A percentile compares a stretch with the other conserved stretches of the same genome.
phyloP scores from a whole-genome alignment of 2,329 filamentous ascomycete genomes.

The Parastagonospora nodorum region DNA sequence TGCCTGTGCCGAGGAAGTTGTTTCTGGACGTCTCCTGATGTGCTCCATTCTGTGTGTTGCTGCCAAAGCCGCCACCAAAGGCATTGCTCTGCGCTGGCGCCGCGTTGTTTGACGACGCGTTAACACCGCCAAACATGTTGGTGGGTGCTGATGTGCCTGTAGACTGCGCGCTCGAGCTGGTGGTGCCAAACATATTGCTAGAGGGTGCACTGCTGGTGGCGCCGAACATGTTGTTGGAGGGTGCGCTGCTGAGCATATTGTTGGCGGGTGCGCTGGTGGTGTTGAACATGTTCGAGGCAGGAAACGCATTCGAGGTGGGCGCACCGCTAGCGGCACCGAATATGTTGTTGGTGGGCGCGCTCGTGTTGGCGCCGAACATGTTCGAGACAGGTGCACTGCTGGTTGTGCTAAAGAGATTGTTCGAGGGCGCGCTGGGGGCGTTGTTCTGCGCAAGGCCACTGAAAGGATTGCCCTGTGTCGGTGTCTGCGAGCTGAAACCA shows the following conservation, averaged over 20 bases:
- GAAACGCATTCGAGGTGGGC: constrained; percentile 14
- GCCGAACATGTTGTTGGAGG: constrained; percentile 17
- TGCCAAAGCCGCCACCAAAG: constrained; percentile 25
- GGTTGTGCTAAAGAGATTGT: constrained; percentile 19
- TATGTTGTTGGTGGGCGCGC: constrained; percentile 6
- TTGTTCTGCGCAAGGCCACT: constrained; percentile 21
- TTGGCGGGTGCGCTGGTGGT: constrained; percentile 1
- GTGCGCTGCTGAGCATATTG: constrained; percentile 20
- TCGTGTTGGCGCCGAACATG: constrained; percentile 17
- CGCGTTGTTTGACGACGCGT: not conserved
- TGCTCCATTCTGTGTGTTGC: constrained; percentile 16
- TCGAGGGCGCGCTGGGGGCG: constrained; percentile 12
- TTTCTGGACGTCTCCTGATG: constrained; percentile 8
- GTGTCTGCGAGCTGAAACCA: constrained; percentile 24
- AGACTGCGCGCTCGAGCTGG: constrained; percentile 16
- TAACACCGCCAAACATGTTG: constrained; percentile 13
- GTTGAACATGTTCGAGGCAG: constrained; percentile 15
- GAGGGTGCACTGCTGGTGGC: constrained; percentile 7
- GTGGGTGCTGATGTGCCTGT: constrained; percentile 19
- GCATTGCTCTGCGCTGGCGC: constrained; percentile 8
- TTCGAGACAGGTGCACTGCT: constrained; percentile 3
- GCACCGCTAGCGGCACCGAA: constrained; percentile 21
- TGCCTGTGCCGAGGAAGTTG: constrained; percentile 17
- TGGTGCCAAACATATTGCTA: constrained; percentile 18
- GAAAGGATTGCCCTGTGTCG: constrained; percentile 22